Evolutionary conservation across 2,329 filamentous ascomycete genomes (phyloP), one percentile per base, ranked within the genome.

Genomic region (Stromatinia cepivora): DNA sequence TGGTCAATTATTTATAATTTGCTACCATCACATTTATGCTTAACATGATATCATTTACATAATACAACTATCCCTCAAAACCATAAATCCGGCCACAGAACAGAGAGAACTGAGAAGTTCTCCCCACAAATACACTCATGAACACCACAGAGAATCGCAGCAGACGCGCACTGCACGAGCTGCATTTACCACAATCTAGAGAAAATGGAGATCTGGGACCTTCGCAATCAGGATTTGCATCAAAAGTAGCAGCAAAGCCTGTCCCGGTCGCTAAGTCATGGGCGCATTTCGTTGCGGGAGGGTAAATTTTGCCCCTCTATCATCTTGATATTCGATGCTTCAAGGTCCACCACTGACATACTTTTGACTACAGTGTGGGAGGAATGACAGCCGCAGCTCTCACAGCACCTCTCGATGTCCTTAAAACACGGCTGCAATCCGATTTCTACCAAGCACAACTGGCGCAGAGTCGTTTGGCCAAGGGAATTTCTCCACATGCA

Each of bases 371-470:
- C 74, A 97, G 94, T 54, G 82, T 92, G 66, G 94, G 94, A 75
- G 94, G 94, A 75, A 96, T 97, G 90, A 93, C 92, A 25, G 90
- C 94, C 15, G 92, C 94, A 34, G 90, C 92, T n/a, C 81, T 97
- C n/a, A 97, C 94, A 1, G 93, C 93, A 11, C 94, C 94, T 31
- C 90, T 98, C 70, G 94, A 97, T 78, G 94, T 97, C 45, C 86
- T 98, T 64, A 97, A 97, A 80, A 98, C 94, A 15, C 89, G 94
- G 48, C 84, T 98, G 4, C 94, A 98, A 79, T 96, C 93, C 76
- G 94, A 97, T 78, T 96, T 96, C 79, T 97, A 97, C 84, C 92
- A 97, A 79, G 85, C 89, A 11, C 92, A 97, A 80, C 85, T 97
- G 58, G 85, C 86, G 42, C 87, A 90, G 22, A 85, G 87, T 11